Evolutionary conservation across 306 rosid species (phyloP), one percentile per base, ranked within the genome.

Genomic region (Notholithocarpus densiflorus): DNA sequence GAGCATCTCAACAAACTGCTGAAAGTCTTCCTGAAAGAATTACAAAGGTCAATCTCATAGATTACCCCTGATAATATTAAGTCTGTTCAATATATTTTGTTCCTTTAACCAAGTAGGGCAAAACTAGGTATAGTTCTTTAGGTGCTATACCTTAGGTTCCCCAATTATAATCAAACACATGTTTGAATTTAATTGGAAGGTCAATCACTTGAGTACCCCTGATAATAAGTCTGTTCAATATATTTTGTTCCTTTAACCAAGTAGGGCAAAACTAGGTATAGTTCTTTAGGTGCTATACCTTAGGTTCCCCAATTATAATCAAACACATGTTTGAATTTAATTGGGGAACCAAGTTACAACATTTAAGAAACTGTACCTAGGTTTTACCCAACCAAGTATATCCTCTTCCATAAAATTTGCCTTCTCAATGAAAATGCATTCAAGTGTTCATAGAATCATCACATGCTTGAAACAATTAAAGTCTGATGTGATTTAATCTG

Each of bases 11-110:
- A 79, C 83, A 81, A 32, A 72, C 89, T 14, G 59, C 80, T 62
- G 98, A 92, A 54, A 81, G 81, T 76, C 60, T 92, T 83, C 96
- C 97, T 0, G 97, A 89, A 21, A 82, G 93, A 76, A 85, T 83
- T 54, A 18, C 87, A 1, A 92, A 91, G 97, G 98, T 94, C 64
- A 59, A 61, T 64, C 52, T 79, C 56, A 72, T 78, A 45, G 21
- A 27, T 19, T 52, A 55, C 71, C 52, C 81, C 74, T 71, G 31
- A 55, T 79, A 56, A 48, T 79, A 19, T 59, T 24, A 19, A 29
- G 23, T 4, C 23, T 27, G 24, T 10, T 19, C 6, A 19, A 34
- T 34, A 7, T 31, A 65, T 65, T 65, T 34, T 2, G 27, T 59
- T 32, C 12, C 6, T 32, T 66, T 66, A 20, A 31, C 19, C 24